Percentiles rank a stretch among this genome's conserved stretches.
These are phyloP conservation scores for Irpex sp. DNA, from an alignment of 1,284 basidiomycete species.

Conservation along the genomic window DNA sequence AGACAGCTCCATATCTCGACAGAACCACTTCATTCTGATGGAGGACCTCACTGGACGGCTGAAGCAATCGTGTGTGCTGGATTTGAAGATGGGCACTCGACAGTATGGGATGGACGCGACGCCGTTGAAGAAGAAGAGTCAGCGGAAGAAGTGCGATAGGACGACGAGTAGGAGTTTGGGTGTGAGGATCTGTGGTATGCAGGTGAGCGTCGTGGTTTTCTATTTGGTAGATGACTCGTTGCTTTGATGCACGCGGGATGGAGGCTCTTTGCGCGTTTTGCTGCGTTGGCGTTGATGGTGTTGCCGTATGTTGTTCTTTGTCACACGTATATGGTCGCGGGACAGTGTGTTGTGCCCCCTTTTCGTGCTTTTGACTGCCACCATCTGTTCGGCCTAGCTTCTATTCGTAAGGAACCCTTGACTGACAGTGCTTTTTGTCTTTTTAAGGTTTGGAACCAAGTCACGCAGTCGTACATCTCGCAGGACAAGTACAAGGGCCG, in stretches of 20 bases:
- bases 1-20: constrained; percentile 58
- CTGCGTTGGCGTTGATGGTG: neutral
- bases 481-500: constrained; percentile 98
- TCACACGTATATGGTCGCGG: neutral
- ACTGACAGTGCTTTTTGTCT: constrained; percentile 17
- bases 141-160: constrained; percentile 96
- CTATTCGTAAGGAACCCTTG: neutral
- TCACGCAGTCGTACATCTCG: constrained; percentile 78
- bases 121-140: constrained; percentile 91
- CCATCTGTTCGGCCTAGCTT: neutral
- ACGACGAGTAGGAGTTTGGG: constrained; percentile 92
- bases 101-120: constrained; percentile 98
- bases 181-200: constrained; percentile 97
- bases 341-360: neutral
- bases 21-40: constrained; percentile 98
- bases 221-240: neutral
- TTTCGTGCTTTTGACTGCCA: neutral
- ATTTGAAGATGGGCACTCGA: constrained; percentile 98
- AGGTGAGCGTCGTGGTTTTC: constrained; percentile 63
- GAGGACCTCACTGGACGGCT: constrained; percentile 97
- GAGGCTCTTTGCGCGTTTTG: neutral
- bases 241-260: too few relatives aligned
- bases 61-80: constrained; percentile 93
- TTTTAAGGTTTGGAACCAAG: constrained; percentile 84
- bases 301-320: neutral